These are phyloP conservation scores for Leonotis leonurus DNA, from an alignment of 257 asterid genomes.

Conservation along the genomic window DNA sequence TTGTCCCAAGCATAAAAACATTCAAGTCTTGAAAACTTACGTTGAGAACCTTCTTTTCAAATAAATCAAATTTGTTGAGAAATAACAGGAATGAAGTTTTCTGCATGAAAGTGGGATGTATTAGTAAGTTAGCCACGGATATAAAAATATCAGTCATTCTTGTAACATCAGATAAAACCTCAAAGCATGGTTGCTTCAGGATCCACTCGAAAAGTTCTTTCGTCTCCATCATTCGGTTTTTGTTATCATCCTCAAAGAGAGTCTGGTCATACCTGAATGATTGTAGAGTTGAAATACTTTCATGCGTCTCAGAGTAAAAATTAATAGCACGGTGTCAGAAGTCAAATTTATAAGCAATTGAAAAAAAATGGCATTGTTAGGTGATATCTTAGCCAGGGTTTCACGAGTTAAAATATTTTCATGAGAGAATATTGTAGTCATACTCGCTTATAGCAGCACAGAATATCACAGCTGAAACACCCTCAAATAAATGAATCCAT, in stretches of 20 bases:
- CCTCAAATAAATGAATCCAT: conserved; percentile 99
- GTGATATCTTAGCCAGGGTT: background rate
- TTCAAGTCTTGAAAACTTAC: conserved; percentile 40
- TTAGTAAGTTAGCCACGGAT: background rate
- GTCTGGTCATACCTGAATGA: conserved; percentile 80
- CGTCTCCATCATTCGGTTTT: conserved; percentile 90
- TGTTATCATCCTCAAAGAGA: conserved; percentile 90
- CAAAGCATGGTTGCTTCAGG: conserved; percentile 92
- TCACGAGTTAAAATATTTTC: background rate
- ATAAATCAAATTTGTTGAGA: conserved; percentile 94
- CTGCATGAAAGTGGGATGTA: conserved; percentile 40
- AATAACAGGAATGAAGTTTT: conserved; percentile 97
- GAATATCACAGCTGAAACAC: conserved; percentile 96
- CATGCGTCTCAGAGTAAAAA: background rate
- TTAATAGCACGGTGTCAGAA: background rate
- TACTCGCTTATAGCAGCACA: conserved; percentile 99
- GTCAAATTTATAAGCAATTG: background rate
- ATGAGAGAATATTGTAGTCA: conserved; percentile 23
- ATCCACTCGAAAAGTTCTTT: conserved; percentile 98
- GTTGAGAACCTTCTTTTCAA: conserved; percentile 85
- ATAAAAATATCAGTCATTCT: background rate
- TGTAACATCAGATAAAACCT: conserved; percentile 43
- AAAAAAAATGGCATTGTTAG: no score
- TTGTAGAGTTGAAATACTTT: conserved; percentile 7
- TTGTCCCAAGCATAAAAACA: background rate